Evolutionary conservation across 805 yeast genomes (phyloP).

Genomic region (Wickerhamomyces strasburgensis): DNA sequence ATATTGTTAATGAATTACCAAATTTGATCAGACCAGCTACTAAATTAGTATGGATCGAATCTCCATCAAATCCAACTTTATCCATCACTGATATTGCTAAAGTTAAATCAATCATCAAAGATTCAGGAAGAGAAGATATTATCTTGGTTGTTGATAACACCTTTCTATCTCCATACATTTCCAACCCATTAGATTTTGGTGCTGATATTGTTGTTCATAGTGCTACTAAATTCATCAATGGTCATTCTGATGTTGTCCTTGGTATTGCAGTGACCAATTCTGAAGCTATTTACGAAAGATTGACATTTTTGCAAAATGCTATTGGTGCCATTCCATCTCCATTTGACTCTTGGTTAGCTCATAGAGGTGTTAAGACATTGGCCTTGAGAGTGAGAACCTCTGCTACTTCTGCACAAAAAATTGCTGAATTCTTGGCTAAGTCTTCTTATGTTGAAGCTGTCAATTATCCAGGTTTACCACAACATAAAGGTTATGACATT

Average conservation of each 20-base stretch:
- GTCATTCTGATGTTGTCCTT: constrained; percentile 88
- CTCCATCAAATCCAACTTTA: constrained; percentile 86
- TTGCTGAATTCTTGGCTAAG: constrained; percentile 57
- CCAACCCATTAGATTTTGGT: constrained; percentile 77
- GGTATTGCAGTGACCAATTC: constrained; percentile 75
- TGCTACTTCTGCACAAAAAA: constrained; percentile 55
- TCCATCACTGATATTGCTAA: constrained; percentile 68
- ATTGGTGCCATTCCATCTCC: constrained; percentile 88
- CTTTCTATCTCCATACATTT: constrained; percentile 80
- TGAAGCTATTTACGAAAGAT: constrained; percentile 53
- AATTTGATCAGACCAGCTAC: constrained; percentile 55
- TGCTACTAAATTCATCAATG: constrained; percentile 86
- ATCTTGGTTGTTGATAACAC: constrained; percentile 82
- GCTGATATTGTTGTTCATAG: constrained; percentile 88
- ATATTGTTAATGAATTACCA: constrained; percentile 56
- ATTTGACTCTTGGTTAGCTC: constrained; percentile 89
- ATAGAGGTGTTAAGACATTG: constrained; percentile 84
- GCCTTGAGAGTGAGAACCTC: constrained; percentile 76
- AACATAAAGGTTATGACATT: constrained; percentile 58
- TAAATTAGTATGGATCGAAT: constrained; percentile 78
- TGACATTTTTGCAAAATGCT: constrained; percentile 80
- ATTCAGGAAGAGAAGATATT: constrained; percentile 45
- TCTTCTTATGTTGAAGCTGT: constrained; percentile 57
- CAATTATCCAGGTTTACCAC: constrained; percentile 77
- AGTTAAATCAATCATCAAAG: constrained; percentile 52